Percentiles rank a stretch among this genome's conserved stretches.
Conservation (phyloP, 1,284 basidiomycete species). For the Austroboletus novae-zelandiae region DNA sequence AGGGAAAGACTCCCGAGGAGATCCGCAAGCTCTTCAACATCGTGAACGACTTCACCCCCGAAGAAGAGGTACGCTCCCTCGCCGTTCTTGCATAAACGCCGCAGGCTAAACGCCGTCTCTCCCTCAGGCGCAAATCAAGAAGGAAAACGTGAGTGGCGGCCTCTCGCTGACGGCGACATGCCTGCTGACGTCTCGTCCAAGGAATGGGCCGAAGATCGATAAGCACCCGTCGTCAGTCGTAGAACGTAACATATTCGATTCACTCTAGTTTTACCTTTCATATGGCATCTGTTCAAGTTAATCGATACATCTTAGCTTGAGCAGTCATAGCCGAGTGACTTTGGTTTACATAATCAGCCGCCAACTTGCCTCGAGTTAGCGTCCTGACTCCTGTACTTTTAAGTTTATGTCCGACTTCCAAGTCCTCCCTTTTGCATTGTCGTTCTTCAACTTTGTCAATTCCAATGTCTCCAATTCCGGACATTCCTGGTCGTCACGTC, state of each 20-base stretch:
- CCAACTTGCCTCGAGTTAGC: neutral
- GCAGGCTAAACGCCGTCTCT: neutral
- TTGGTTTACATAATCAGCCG: constrained; percentile 26
- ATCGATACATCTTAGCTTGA: constrained; percentile 7
- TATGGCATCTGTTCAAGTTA: constrained; percentile 23
- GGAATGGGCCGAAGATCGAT: constrained; percentile 92
- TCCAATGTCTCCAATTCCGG: constrained; percentile 52
- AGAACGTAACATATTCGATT: constrained; percentile 26
- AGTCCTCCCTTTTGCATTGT: neutral
- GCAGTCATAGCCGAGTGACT: neutral
- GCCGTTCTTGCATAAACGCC: neutral
- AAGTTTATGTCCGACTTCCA: constrained; percentile 6
- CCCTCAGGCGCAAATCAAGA: constrained; percentile 92
- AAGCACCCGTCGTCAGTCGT: constrained; percentile 31
- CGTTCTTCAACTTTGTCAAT: neutral
- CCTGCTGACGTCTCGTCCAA: constrained; percentile 30
- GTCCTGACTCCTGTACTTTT: neutral
- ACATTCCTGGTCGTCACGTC: constrained; percentile 61
- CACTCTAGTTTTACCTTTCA: constrained; percentile 17
- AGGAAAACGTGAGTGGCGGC: constrained; percentile 83
- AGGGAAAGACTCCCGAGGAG: constrained; percentile 95
- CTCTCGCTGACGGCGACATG: neutral
- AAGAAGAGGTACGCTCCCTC: constrained; percentile 79
- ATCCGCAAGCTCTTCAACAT: constrained; percentile 98
- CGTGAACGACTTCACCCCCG: constrained; percentile 97